Evolutionary conservation across 768 basidiomycete species (phyloP).

Genomic region (Pleurotus pulmonarius): DNA sequence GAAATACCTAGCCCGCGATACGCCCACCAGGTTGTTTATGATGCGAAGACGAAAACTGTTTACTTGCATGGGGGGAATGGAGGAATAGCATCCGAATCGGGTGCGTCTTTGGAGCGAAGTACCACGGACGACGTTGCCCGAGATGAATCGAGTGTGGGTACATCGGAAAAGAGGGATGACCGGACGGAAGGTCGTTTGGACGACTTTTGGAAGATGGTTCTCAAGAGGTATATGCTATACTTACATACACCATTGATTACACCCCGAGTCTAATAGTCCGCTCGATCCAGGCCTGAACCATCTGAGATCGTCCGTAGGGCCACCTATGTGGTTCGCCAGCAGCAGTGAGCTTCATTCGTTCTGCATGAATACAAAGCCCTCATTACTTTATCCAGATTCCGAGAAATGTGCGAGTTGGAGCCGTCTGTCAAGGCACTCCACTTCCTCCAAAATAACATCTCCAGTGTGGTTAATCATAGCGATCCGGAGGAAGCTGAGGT

Average conservation of each 20-base stretch:
- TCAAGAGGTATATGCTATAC: constrained; percentile 48
- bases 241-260: too few relatives aligned
- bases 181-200: constrained; percentile 52
- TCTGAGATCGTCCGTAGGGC: constrained; percentile 64
- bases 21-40: constrained; percentile 79
- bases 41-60: constrained; percentile 47
- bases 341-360: constrained; percentile 49
- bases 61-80: constrained; percentile 81
- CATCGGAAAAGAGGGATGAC: constrained; percentile 18
- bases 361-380: background rate
- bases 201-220: constrained; percentile 76
- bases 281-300: constrained; percentile 44
- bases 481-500: constrained; percentile 55
- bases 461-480: constrained; percentile 66
- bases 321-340: constrained; percentile 61
- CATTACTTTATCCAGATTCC: constrained; percentile 48
- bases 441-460: constrained; percentile 70
- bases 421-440: constrained; percentile 61
- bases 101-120: background rate
- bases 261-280: too few relatives aligned
- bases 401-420: constrained; percentile 73
- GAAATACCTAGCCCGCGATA: constrained; percentile 61
- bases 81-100: constrained; percentile 27
- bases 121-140: constrained; percentile 14
- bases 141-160: constrained; percentile 12